Evolutionary conservation across 140 eudicot genomes (phyloP).

Genomic region (Bidens hawaiensis): DNA sequence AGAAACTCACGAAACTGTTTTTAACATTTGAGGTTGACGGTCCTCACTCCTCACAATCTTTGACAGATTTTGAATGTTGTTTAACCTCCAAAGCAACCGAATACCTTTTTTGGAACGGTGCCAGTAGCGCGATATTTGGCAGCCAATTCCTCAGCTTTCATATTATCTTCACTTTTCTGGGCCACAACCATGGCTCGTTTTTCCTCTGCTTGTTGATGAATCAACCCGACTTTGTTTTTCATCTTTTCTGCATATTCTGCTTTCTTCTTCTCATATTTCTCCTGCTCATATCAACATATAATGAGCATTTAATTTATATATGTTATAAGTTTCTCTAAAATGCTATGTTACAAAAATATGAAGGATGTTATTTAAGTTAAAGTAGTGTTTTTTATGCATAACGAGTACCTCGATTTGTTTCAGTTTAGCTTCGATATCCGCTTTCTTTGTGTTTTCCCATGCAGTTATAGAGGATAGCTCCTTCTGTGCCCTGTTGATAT

Average conservation of each 20-base stretch:
- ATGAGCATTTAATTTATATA: too few species aligned
- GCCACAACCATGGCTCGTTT: slow-evolving; percentile 83
- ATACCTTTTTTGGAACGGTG: slow-evolving; percentile 48
- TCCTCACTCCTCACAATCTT: background rate
- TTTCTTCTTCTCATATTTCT: slow-evolving; percentile 72
- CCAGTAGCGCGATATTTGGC: slow-evolving; percentile 84
- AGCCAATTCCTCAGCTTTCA: slow-evolving; percentile 77
- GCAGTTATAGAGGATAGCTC: slow-evolving; percentile 53
- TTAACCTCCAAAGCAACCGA: slow-evolving; percentile 71
- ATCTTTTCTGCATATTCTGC: slow-evolving; percentile 75
- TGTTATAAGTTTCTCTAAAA: too few species aligned
- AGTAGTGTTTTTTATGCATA: background rate
- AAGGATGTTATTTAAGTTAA: background rate
- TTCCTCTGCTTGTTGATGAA: slow-evolving; percentile 87
- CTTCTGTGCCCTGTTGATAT: slow-evolving; percentile 64
- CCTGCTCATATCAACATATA: slow-evolving; percentile 43
- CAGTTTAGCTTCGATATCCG: slow-evolving; percentile 58
- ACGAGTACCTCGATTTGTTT: slow-evolving; percentile 62
- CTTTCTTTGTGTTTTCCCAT: slow-evolving; percentile 81
- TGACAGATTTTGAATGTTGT: background rate
- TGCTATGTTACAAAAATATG: too few species aligned
- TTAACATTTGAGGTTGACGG: background rate
- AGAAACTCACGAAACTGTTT: slow-evolving; percentile 11
- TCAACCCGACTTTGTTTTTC: slow-evolving; percentile 58
- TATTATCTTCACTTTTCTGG: slow-evolving; percentile 47